Conservation (phyloP, 2,329 filamentous ascomycete genomes). For the Helminthosporium solani region DNA sequence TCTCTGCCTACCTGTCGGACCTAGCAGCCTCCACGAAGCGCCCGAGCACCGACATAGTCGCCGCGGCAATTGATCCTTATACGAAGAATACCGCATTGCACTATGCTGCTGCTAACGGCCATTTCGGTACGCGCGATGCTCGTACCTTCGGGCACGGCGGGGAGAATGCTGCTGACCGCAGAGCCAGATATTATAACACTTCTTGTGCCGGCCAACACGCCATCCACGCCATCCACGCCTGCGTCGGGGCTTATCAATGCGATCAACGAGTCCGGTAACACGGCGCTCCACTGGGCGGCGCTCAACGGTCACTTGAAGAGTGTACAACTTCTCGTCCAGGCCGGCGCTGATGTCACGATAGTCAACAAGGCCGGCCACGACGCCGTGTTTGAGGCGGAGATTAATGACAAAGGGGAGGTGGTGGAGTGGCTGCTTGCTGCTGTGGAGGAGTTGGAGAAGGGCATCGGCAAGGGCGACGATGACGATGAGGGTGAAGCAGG, state of each 20-base stretch:
- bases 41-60: slow-evolving; percentile 62
- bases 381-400: slow-evolving; percentile 53
- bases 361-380: slow-evolving; percentile 82
- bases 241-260: slow-evolving; percentile 59
- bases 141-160: not conserved
- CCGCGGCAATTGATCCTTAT: slow-evolving; percentile 69
- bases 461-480: slow-evolving; percentile 31
- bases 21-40: slow-evolving; percentile 64
- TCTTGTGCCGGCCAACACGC: slow-evolving; percentile 41
- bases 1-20: slow-evolving; percentile 60
- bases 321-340: slow-evolving; percentile 73
- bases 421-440: slow-evolving; percentile 51
- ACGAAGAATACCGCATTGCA: slow-evolving; percentile 80
- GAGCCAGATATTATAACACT: slow-evolving; percentile 35
- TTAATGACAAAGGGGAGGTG: slow-evolving; percentile 51
- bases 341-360: slow-evolving; percentile 74
- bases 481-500: slow-evolving; percentile 32
- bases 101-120: slow-evolving; percentile 90
- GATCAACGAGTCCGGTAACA: slow-evolving; percentile 82
- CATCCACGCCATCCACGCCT: slow-evolving; percentile 21
- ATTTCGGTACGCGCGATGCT: slow-evolving; percentile 60
- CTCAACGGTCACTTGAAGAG: slow-evolving; percentile 81
- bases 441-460: slow-evolving; percentile 46
- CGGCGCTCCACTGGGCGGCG: slow-evolving; percentile 89
- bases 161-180: slow-evolving; percentile 17